Evolutionary conservation across 345 rosid species (phyloP), one percentile per base, ranked within the genome.

Genomic region (Rhodamnia rubescens): DNA sequence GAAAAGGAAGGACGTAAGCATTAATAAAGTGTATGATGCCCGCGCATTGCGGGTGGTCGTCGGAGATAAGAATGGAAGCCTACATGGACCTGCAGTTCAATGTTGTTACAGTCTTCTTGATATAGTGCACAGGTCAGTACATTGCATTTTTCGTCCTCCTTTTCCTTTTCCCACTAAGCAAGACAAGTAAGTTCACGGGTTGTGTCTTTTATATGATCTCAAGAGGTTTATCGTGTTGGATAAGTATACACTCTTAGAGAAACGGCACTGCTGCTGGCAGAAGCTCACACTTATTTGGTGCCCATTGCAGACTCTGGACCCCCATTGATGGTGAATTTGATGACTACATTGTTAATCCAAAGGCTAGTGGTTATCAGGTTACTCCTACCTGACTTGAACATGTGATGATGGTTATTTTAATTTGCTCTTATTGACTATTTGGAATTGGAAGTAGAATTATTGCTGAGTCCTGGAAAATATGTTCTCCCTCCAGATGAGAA

Each of bases 311-410:
- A 90, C 91, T 94, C 47, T 94, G 97, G 97, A 88, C 92, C 84
- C 97, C 97, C 24, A 91, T 94, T 83, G 95, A 93, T 88, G 97
- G 97, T 69, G 95, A 94, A 89, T 91, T 93, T 90, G 97, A 94
- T 89, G 97, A 94, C 88, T 94, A 94, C 87, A 92, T 94, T 88
- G 92, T 94, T 83, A 94, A 94, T 84, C 97, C 97, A 74, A 94
- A 94, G 87, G 90, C 94, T 74, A 94, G 94, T 84, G 97, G 97
- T 82, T 94, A 94, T 89, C 97, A 94, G 97, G 97, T 94, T 32
- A 56, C 87, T 81, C 55, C 85, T 58, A n/a, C 84, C 64, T 69
- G 80, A 47, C 47, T 54, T 75, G 64, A 82, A 54, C 58, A 36
- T 69, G 80, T 13, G 26, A 69, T 69, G 80, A 20, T 69, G 24